Evolutionary conservation across 768 basidiomycete genomes (phyloP).

Genomic region (Phaeolepiota aurea): DNA sequence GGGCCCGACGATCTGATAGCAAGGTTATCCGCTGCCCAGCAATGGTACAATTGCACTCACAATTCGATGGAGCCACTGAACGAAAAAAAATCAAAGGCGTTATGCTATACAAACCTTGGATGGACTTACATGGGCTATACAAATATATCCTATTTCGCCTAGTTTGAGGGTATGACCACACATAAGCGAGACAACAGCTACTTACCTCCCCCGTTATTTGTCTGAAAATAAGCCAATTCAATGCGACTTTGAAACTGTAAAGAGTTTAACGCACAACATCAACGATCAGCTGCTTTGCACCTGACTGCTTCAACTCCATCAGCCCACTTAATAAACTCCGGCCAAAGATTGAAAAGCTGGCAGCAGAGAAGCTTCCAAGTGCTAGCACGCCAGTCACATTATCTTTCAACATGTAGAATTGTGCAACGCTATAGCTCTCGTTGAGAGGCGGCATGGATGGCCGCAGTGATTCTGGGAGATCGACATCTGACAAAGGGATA

Average conservation of each 20-base stretch:
- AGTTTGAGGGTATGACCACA: too few species aligned
- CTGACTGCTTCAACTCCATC: slow-evolving; percentile 32
- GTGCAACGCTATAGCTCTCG: slow-evolving; percentile 41
- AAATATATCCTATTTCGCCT: slow-evolving; percentile 34
- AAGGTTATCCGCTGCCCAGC: slow-evolving; percentile 2
- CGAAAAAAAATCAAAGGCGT: slow-evolving; percentile 2
- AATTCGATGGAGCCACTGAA: slow-evolving; percentile 38
- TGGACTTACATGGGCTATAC: slow-evolving; percentile 46
- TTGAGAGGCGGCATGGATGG: slow-evolving; percentile 29
- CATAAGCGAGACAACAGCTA: neutral
- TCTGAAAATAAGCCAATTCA: slow-evolving; percentile 15
- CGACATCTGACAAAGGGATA: slow-evolving; percentile 33
- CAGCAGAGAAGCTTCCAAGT: slow-evolving; percentile 48
- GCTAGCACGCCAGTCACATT: slow-evolving; percentile 46
- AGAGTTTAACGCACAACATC: slow-evolving; percentile 36
- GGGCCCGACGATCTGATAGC: slow-evolving; percentile 37
- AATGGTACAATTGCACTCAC: slow-evolving; percentile 14
- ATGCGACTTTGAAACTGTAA: neutral
- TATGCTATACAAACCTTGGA: neutral
- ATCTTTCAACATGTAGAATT: slow-evolving; percentile 48
- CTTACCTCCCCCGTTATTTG: slow-evolving; percentile 40
- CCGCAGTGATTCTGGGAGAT: slow-evolving; percentile 27
- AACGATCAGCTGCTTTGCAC: slow-evolving; percentile 46
- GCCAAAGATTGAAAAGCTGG: slow-evolving; percentile 31
- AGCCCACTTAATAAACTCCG: slow-evolving; percentile 36